Percentiles rank a stretch among this genome's conserved stretches.
Evolutionary conservation across 2,329 filamentous ascomycete species (phyloP).

Genomic region (Nemania diffusa): DNA sequence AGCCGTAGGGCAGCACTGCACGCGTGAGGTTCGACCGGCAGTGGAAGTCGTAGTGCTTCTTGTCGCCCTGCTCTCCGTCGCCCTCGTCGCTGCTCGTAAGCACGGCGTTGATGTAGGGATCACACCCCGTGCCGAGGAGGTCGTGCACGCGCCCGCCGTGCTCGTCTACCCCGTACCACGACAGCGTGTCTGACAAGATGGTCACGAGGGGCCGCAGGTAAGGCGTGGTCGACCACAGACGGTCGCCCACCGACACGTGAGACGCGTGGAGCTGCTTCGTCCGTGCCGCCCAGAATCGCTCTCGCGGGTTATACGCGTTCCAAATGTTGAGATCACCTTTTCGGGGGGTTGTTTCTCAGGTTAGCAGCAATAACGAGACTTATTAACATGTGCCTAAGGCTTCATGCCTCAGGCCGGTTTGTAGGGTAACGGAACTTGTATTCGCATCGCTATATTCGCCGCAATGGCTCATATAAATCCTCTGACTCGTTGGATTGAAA

Average conservation of each 20-base stretch:
- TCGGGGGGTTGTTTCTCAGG: neutral
- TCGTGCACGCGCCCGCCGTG: slow-evolving; percentile 79
- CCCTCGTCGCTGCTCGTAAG: slow-evolving; percentile 56
- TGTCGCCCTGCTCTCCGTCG: neutral
- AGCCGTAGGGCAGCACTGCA: slow-evolving; percentile 73
- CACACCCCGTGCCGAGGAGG: slow-evolving; percentile 82
- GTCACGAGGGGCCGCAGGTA: slow-evolving; percentile 80
- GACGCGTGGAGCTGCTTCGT: slow-evolving; percentile 82
- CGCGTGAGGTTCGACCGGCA: slow-evolving; percentile 85
- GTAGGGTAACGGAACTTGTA: neutral
- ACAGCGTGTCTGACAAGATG: slow-evolving; percentile 74
- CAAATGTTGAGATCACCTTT: slow-evolving; percentile 83
- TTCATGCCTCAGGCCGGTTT: neutral
- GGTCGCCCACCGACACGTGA: slow-evolving; percentile 76
- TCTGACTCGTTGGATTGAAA: too few species aligned
- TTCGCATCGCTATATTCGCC: too few species aligned
- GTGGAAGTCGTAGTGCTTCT: slow-evolving; percentile 74
- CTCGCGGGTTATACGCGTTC: slow-evolving; percentile 79
- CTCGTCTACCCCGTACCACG: slow-evolving; percentile 68
- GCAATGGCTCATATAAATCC: too few species aligned
- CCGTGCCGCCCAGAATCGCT: slow-evolving; percentile 83
- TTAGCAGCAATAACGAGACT: slow-evolving; percentile 13
- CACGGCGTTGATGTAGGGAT: slow-evolving; percentile 83
- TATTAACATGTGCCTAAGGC: neutral
- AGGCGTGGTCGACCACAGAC: slow-evolving; percentile 81